Percentiles rank a stretch among this genome's conserved stretches.
Conservation (phyloP, 2,329 filamentous ascomycete genomes). For the Immersiporthe knoxdaviesiana region DNA sequence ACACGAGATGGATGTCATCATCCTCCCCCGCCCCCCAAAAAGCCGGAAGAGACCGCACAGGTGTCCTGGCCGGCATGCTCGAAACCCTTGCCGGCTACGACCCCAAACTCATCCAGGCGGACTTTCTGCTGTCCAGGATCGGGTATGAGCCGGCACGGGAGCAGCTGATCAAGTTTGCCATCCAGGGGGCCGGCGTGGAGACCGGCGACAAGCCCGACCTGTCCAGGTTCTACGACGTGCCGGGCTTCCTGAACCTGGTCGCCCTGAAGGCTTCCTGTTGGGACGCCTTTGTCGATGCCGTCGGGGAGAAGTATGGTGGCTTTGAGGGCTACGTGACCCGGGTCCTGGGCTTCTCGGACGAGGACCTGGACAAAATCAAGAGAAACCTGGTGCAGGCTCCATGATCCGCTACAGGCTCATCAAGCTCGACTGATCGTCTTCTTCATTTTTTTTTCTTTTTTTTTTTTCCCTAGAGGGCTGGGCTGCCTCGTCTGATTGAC, state of each 20-base stretch:
- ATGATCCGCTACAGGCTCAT: background rate
- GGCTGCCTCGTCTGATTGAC: background rate
- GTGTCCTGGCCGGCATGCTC: conserved; percentile 54
- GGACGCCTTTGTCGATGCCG: conserved; percentile 48
- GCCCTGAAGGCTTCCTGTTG: conserved; percentile 50
- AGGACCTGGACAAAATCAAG: conserved; percentile 52
- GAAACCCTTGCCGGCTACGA: conserved; percentile 53
- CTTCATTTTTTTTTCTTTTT: background rate
- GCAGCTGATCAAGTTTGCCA: conserved; percentile 48
- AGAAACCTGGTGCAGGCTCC: conserved; percentile 44
- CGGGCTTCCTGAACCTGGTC: conserved; percentile 54
- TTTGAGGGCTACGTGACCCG: conserved; percentile 53
- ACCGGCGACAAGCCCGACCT: conserved; percentile 40
- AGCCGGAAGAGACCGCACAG: conserved; percentile 59
- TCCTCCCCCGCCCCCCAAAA: conserved; percentile 31
- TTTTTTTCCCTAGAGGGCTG: background rate
- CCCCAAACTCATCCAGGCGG: conserved; percentile 46
- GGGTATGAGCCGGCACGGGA: conserved; percentile 56
- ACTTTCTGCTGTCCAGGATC: conserved; percentile 59
- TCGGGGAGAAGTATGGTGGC: conserved; percentile 50
- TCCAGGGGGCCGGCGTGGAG: conserved; percentile 30
- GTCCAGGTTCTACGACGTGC: conserved; percentile 38
- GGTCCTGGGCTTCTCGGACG: conserved; percentile 49
- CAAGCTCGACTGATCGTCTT: background rate
- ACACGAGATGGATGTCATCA: background rate